Percentiles rank a stretch among this genome's conserved stretches.
Evolutionary conservation across 2,329 filamentous ascomycete species (phyloP).

Genomic region (Trichoderma guizhouense): DNA sequence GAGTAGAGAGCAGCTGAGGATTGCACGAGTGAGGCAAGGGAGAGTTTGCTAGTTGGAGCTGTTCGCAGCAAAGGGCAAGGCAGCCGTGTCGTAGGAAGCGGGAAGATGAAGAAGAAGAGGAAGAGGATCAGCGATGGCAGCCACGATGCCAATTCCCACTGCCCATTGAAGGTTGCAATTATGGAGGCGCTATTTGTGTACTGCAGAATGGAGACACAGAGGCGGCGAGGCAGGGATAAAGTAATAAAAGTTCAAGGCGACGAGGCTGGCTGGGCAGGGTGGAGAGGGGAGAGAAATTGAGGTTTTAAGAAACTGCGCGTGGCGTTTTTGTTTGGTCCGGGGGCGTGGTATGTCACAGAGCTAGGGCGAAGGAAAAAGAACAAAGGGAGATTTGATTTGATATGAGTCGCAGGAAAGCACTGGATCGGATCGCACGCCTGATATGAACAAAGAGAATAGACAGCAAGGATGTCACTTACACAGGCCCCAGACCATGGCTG

Average conservation of each 20-base stretch:
- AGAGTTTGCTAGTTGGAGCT: not conserved
- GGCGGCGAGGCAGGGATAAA: conserved; percentile 7
- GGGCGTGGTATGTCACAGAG: not conserved
- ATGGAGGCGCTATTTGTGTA: not conserved
- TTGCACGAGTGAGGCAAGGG: not conserved
- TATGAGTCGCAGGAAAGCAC: not conserved
- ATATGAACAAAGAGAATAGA: not conserved
- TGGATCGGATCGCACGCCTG: not conserved
- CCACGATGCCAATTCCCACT: not conserved
- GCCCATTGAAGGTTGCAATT: not conserved
- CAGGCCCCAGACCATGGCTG: conserved; percentile 18
- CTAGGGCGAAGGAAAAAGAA: not conserved
- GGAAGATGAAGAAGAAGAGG: not conserved
- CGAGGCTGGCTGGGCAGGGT: conserved; percentile 10
- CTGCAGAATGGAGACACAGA: not conserved
- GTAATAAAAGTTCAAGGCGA: not conserved
- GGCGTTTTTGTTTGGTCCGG: conserved; percentile 5
- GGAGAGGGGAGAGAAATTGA: not conserved
- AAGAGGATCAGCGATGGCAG: not conserved
- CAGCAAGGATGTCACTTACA: conserved; percentile 16
- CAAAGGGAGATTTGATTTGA: not conserved
- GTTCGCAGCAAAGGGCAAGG: not conserved
- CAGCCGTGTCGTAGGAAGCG: not conserved
- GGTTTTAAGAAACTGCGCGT: not conserved
- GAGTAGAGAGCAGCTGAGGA: not conserved